Conservation (phyloP, 768 basidiomycete species). For the Psilocybe subaeruginosa region DNA sequence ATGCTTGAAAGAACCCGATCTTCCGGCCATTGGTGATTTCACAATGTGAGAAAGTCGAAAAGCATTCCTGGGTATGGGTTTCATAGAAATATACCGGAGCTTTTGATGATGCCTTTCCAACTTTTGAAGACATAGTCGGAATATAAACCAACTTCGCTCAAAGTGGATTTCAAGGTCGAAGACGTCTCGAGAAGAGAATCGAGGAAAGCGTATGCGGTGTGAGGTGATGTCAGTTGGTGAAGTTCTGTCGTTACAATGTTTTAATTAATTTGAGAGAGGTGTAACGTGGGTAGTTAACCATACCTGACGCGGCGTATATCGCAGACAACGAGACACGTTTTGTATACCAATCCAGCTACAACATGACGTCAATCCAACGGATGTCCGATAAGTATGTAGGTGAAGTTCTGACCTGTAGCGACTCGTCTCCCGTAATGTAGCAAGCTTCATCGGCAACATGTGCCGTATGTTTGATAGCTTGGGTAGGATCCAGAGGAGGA, state of each 20-base stretch:
- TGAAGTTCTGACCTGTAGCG: conserved; percentile 53
- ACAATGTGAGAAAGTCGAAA: background rate
- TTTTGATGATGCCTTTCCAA: conserved; percentile 74
- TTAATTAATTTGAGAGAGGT: background rate
- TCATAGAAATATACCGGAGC: conserved; percentile 52
- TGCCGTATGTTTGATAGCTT: conserved; percentile 62
- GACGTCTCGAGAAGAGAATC: conserved; percentile 61
- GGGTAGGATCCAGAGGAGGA: conserved; percentile 59
- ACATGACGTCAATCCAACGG: conserved; percentile 2
- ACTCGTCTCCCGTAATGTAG: conserved; percentile 52
- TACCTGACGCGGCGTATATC: conserved; percentile 75
- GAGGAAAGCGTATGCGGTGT: conserved; percentile 67
- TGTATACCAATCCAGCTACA: conserved; percentile 74
- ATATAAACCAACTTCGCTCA: conserved; percentile 59
- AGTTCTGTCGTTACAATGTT: conserved; percentile 49
- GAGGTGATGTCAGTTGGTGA: conserved; percentile 80
- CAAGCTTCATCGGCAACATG: conserved; percentile 75
- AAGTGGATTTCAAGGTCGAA: conserved; percentile 41
- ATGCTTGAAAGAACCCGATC: no score
- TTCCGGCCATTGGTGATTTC: no score
- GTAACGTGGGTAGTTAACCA: background rate
- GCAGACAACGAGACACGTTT: conserved; percentile 65
- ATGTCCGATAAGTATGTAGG: background rate
- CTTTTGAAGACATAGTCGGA: conserved; percentile 66
- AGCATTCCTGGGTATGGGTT: background rate